Evolutionary conservation across 2,329 filamentous ascomycete species (phyloP).

Genomic region (Fusarium sp.): DNA sequence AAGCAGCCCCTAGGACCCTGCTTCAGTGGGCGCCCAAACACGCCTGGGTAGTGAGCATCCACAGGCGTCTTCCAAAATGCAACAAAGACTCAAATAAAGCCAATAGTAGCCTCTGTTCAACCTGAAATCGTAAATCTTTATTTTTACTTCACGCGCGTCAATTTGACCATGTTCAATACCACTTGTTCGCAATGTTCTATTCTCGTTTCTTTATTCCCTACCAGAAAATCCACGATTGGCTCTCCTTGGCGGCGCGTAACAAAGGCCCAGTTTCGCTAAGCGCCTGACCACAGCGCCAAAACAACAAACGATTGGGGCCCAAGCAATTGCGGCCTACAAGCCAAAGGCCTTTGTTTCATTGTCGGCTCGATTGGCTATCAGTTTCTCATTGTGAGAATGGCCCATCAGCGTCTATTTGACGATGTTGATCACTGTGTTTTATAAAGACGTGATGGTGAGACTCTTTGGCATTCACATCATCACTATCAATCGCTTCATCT

Average conservation of each 20-base stretch:
- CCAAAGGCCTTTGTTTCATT: conserved; percentile 9
- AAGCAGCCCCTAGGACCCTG: neutral
- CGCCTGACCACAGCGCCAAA: conserved; percentile 33
- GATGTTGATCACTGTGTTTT: conserved; percentile 9
- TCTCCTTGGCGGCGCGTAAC: conserved; percentile 22
- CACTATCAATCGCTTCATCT: conserved; percentile 13
- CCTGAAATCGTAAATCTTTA: conserved; percentile 4
- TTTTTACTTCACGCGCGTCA: neutral
- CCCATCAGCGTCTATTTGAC: conserved; percentile 10
- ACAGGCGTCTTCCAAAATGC: neutral
- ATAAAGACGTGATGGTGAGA: conserved; percentile 12
- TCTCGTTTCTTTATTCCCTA: conserved; percentile 23
- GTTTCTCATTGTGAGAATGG: neutral
- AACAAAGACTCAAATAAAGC: neutral
- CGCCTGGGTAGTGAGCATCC: neutral
- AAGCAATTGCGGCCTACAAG: conserved; percentile 18
- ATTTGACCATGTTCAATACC: neutral
- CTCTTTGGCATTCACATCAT: neutral
- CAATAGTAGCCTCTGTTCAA: neutral
- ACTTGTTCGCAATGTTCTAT: conserved; percentile 18
- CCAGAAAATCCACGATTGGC: conserved; percentile 8
- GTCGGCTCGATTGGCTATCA: conserved; percentile 33
- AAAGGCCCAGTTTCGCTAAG: conserved; percentile 41
- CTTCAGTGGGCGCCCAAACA: neutral
- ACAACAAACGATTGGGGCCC: conserved; percentile 38